A percentile compares a stretch with the other conserved stretches of the same genome.
Evolutionary conservation across 805 yeast species (phyloP).

Genomic region (Wickerhamiella brachini): DNA sequence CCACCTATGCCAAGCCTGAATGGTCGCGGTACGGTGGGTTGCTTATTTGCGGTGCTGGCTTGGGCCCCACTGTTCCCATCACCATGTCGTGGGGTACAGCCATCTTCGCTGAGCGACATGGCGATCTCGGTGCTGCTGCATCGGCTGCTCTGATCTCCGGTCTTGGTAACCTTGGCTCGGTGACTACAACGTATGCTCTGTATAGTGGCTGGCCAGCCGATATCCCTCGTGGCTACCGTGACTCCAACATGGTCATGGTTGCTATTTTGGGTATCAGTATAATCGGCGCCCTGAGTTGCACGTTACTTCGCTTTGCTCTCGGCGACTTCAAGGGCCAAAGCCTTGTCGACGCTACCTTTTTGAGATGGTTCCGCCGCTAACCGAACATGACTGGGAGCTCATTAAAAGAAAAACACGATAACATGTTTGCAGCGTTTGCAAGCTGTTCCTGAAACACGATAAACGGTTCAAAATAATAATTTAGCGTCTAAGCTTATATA

Average conservation of each 20-base stretch:
- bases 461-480: not conserved
- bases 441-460: not conserved
- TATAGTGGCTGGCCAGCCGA: slow-evolving; percentile 84
- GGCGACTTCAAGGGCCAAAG: slow-evolving; percentile 24
- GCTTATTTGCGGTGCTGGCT: slow-evolving; percentile 69
- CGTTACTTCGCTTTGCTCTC: slow-evolving; percentile 21
- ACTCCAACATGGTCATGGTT: slow-evolving; percentile 77
- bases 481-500: not conserved
- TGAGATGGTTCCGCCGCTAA: slow-evolving; percentile 11
- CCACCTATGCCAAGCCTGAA: slow-evolving; percentile 56
- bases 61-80: slow-evolving; percentile 85
- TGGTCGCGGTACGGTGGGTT: slow-evolving; percentile 77
- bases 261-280: slow-evolving; percentile 65
- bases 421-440: no score
- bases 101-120: slow-evolving; percentile 54
- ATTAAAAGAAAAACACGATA: not conserved
- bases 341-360: slow-evolving; percentile 13
- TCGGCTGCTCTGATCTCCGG: slow-evolving; percentile 76
- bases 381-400: no score
- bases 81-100: slow-evolving; percentile 75
- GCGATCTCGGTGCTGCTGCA: slow-evolving; percentile 76
- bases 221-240: slow-evolving; percentile 39
- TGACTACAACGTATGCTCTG: slow-evolving; percentile 71
- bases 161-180: slow-evolving; percentile 76
- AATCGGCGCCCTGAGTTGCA: slow-evolving; percentile 31